A percentile compares a stretch with the other conserved stretches of the same genome.
Conservation (phyloP, 768 basidiomycete species). For the Russula ochroleuca region DNA sequence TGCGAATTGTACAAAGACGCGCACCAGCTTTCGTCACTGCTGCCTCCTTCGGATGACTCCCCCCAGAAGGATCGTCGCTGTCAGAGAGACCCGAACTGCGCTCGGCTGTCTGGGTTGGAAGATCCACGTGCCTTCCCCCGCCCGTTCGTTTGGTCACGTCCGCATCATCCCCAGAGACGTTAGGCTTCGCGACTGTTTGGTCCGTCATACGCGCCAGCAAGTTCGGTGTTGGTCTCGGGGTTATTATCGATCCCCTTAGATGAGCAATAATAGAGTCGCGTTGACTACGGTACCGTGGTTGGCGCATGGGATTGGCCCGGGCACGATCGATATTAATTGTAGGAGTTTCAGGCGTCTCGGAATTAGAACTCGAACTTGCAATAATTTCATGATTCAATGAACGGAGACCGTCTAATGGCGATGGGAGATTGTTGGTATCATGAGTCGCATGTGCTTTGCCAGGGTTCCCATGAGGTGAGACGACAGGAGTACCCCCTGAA, state of each 20-base stretch:
- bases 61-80: constrained; percentile 13
- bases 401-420: constrained; percentile 1
- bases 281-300: constrained; percentile 41
- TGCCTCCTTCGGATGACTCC: background rate
- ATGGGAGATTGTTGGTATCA: background rate
- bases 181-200: background rate
- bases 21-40: constrained; percentile 3
- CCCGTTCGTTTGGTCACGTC: background rate
- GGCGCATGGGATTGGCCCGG: constrained; percentile 20
- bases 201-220: constrained; percentile 5
- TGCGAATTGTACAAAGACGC: constrained; percentile 16
- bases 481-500: background rate
- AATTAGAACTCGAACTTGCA: background rate
- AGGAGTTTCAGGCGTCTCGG: constrained; percentile 3
- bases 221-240: constrained; percentile 6
- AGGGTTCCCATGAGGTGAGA: background rate
- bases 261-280: constrained; percentile 48
- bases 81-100: constrained; percentile 3
- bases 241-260: constrained; percentile 32
- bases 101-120: background rate
- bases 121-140: background rate
- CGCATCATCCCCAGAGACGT: background rate
- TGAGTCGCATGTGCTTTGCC: background rate
- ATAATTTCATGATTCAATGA: background rate
- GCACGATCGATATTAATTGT: constrained; percentile 2